A percentile compares a stretch with the other conserved stretches of the same genome.
Evolutionary conservation across 495 filamentous ascomycete genomes (phyloP).

Genomic region (Cudoniella acicularis): DNA sequence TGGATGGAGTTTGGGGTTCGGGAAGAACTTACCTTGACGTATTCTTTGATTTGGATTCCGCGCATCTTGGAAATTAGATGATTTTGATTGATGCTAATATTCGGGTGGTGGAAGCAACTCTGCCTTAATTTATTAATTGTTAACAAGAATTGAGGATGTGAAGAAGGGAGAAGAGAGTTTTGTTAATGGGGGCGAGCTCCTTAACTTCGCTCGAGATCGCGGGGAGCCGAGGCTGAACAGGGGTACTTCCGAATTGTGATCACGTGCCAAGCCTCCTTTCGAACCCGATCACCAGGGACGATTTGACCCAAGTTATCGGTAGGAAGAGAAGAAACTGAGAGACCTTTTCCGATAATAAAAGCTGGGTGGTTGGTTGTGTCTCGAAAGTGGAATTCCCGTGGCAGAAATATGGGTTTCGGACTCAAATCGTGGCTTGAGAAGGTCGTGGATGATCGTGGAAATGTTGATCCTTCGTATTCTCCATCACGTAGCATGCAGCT

Average conservation of each 20-base stretch:
- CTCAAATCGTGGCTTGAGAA: conserved; percentile 22
- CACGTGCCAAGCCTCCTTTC: conserved; percentile 3
- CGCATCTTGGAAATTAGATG: conserved; percentile 53
- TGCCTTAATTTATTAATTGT: neutral
- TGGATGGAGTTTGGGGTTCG: neutral
- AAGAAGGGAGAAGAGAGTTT: neutral
- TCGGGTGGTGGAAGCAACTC: neutral
- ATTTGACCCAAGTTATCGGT: no score
- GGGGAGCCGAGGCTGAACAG: conserved; percentile 12
- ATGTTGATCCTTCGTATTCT: neutral
- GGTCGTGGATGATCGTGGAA: conserved; percentile 14
- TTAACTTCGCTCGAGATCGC: neutral
- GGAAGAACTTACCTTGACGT: conserved; percentile 62
- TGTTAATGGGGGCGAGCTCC: conserved; percentile 2
- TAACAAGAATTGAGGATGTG: neutral
- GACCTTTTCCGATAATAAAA: no score
- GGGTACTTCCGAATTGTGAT: conserved; percentile 3
- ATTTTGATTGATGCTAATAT: neutral
- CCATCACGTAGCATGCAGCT: neutral
- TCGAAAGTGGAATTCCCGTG: no score
- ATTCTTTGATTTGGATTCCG: conserved; percentile 77
- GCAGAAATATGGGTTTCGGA: no score
- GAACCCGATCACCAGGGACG: no score
- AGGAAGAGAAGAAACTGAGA: neutral
- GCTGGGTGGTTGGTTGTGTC: no score